Evolutionary conservation across 2,329 filamentous ascomycete genomes (phyloP), one percentile per base, ranked within the genome.

Genomic region (Claviceps sorghi): DNA sequence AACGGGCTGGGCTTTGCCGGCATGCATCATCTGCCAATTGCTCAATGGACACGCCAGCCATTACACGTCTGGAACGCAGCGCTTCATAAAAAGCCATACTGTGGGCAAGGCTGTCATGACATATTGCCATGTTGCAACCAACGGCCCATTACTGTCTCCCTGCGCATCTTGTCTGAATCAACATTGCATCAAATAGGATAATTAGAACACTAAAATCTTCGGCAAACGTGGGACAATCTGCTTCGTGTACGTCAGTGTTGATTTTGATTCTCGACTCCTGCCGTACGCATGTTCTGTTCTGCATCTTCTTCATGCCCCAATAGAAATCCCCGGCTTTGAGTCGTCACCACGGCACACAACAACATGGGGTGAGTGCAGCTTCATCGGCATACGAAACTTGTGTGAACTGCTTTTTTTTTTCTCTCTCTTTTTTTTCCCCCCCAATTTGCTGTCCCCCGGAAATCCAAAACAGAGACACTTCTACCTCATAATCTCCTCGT

Each of bases 401-500:
- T 22, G 21, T 32, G 13, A 26, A 21, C 21, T 17, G 30, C 11
- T 41, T 7, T 10, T 22, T 32, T 11, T 22, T 22, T 32, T 7
- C 19, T n/a, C 22, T 22, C 10, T 40, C 5, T 26, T 26, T 26
- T 26, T 26, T 26, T 26, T 26, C 3, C 26, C 5, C 5, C 5
- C 5, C 26, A 26, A 26, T 26, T 26, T 26, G 26, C 26, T 26
- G 26, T 26, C 26, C 30, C 30, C 42, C 15, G 30, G 5, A 17
- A n/a, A 41, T 47, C n/a, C 34, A 32, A 32, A 21, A 7, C 2
- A 26, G 2, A 26, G 2, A 17, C 9, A 30, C 9, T 4, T 60
- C 63, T 64, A 81, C 67, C 78, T 75, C 78, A 81, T 97, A 64
- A 97, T 97, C 74, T 98, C 93, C 68, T 96, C 83, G 72, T 91